Evolutionary conservation across 345 rosid genomes (phyloP), one percentile per base, ranked within the genome.

Genomic region (Rhodomyrtus tomentosa): DNA sequence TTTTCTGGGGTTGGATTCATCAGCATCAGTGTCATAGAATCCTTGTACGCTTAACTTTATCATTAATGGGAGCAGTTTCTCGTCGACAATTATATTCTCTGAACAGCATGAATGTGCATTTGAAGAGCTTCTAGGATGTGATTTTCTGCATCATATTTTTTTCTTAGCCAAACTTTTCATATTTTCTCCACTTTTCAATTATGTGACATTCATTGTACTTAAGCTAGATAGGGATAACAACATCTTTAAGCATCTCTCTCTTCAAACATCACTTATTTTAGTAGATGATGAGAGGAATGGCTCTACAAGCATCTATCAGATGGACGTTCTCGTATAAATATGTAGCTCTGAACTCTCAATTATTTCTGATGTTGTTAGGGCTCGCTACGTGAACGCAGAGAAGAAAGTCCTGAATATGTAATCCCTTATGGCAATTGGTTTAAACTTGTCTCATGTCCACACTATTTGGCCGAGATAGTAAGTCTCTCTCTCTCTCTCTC

Each of bases 381-480:
- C 83, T 90, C 95, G 0, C 85, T 96, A 3, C 84, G 96, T 56
- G 86, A 87, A 53, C 51, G 36, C 36, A 84, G 85, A 16, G 91
- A 88, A 80, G 89, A 89, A 82, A 83, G 51, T 1, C 85, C 87
- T 9, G 91, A 87, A 55, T 93, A 95, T 58, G 88, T 89, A 62
- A 87, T 93, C 48, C 98, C 96, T 16, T 82, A 54, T 54, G 99
- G 98, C 80, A 93, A 94, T 89, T 94, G 99, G 98, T 95, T 96
- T 83, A 92, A 89, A 81, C 85, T 91, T n/a, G 95, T 94, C 76
- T 95, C 99, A 55, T 88, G 88, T 38, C 96, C 98, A 0, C 98
- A 93, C 87, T 95, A 91, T 86, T 88, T 95, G 84, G 96, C 98
- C 13, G 99, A 96, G 90, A 94, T 96, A 27, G 98, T 96, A 92